phyloP scores from a whole-genome alignment of 176 grass and related monocot species.

The Zoysia pacifica region DNA sequence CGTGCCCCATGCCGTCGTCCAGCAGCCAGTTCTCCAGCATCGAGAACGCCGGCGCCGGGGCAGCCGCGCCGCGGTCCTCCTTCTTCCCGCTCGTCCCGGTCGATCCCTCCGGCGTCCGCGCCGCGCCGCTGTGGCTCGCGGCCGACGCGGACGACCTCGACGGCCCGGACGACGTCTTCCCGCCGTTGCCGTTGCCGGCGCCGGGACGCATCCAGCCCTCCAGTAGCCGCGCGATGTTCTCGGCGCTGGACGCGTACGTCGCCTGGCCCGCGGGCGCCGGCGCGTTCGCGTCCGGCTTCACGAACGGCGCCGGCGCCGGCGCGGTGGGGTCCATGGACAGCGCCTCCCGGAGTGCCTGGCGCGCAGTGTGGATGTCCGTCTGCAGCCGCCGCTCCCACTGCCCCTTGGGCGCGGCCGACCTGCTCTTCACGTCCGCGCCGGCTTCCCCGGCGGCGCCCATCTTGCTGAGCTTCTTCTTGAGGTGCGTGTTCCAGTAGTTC shows the following conservation, averaged over 20 bases:
- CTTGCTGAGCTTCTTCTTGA: slow-evolving; percentile 79
- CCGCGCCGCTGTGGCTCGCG: slow-evolving; percentile 36
- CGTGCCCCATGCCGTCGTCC: slow-evolving; percentile 66
- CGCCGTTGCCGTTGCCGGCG: not conserved
- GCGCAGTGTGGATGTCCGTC: slow-evolving; percentile 88
- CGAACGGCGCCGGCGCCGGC: not conserved
- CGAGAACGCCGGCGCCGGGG: slow-evolving; percentile 35
- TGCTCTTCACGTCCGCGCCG: not conserved
- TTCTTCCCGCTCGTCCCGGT: slow-evolving; percentile 39
- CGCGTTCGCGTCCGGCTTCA: not conserved
- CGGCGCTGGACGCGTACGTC: slow-evolving; percentile 72
- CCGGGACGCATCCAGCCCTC: slow-evolving; percentile 64
- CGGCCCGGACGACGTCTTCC: slow-evolving; percentile 18
- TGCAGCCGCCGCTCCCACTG: slow-evolving; percentile 84
- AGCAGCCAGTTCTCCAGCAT: slow-evolving; percentile 84
- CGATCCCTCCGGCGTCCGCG: slow-evolving; percentile 27
- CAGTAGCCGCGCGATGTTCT: slow-evolving; percentile 80
- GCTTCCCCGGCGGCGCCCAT: not conserved
- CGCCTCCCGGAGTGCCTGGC: slow-evolving; percentile 74
- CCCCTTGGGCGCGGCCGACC: slow-evolving; percentile 52
- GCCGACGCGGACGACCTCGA: slow-evolving; percentile 43
- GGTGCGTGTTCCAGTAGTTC: slow-evolving; percentile 98
- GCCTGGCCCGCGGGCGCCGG: not conserved
- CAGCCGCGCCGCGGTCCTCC: slow-evolving; percentile 1
- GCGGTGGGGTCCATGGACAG: slow-evolving; percentile 46